A percentile compares a stretch with the other conserved stretches of the same genome.
phyloP scores from a whole-genome alignment of 495 filamentous ascomycete species.

The Platismatia glauca region DNA sequence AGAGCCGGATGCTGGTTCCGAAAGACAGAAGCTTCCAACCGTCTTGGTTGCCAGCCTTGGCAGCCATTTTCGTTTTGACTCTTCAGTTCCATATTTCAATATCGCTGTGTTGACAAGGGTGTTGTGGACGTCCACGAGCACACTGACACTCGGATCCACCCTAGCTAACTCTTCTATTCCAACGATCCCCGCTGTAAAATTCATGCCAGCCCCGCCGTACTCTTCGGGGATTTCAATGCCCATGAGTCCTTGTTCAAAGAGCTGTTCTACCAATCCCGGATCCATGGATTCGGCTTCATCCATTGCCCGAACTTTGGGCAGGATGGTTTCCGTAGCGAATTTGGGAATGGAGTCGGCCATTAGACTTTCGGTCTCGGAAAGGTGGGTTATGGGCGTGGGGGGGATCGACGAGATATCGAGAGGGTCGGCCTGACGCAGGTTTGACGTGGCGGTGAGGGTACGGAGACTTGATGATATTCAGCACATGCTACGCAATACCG shows the following conservation, averaged over 20 bases:
- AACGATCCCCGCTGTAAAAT: conserved; percentile 92
- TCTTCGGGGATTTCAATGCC: conserved; percentile 96
- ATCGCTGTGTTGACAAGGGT: conserved; percentile 93
- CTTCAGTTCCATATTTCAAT: conserved; percentile 69
- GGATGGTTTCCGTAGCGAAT: conserved; percentile 79
- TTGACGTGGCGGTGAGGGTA: conserved; percentile 57
- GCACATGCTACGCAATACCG: neutral
- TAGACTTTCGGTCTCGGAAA: conserved; percentile 80
- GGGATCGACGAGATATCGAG: conserved; percentile 60
- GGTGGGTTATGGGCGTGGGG: conserved; percentile 86
- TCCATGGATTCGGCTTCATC: conserved; percentile 97
- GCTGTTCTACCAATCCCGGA: conserved; percentile 70
- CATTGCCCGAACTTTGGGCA: conserved; percentile 94
- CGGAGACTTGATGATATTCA: conserved; percentile 39
- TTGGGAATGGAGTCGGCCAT: conserved; percentile 87
- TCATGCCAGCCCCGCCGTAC: conserved; percentile 94
- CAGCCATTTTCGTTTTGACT: conserved; percentile 74
- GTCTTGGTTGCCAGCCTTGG: conserved; percentile 81
- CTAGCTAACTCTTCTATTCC: conserved; percentile 95
- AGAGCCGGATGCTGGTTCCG: conserved; percentile 84
- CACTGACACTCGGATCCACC: conserved; percentile 89
- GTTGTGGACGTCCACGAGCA: conserved; percentile 93
- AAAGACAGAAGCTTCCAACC: conserved; percentile 92
- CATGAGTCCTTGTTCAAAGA: conserved; percentile 98
- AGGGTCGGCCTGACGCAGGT: conserved; percentile 43